These are phyloP conservation scores for Rhizoclosmatium globosum DNA, from an alignment of 192 early-diverging fungal genomes.

Conservation along the genomic window DNA sequence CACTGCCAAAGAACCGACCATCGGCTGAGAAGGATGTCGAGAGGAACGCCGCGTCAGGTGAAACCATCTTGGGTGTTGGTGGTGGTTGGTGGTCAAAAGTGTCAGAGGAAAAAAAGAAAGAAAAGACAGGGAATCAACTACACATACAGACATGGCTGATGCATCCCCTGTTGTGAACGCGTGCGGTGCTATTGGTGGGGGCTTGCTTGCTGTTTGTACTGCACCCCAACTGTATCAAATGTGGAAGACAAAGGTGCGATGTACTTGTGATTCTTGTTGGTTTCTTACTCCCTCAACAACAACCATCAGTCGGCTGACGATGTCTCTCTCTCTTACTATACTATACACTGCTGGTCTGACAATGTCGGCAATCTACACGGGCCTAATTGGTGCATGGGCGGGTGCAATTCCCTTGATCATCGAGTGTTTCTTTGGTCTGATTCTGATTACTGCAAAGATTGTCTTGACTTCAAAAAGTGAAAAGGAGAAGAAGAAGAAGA, in stretches of 20 bases:
- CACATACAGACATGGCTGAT: not conserved
- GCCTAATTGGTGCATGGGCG: slow-evolving; percentile 9
- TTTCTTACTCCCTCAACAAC: not conserved
- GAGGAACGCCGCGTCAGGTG: not conserved
- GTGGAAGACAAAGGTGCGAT: slow-evolving; percentile 1
- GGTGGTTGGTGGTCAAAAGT: not conserved
- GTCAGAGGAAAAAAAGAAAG: not conserved
- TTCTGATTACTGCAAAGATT: not conserved
- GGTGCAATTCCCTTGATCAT: slow-evolving; percentile 5
- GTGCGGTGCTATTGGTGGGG: slow-evolving; percentile 9
- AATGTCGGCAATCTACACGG: not conserved
- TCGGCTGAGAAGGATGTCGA: not conserved
- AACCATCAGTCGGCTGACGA: slow-evolving; percentile 3
- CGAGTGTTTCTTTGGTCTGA: not conserved
- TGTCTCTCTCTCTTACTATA: not conserved
- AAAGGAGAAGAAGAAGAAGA: not conserved
- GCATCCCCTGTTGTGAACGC: slow-evolving; percentile 1
- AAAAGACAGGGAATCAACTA: not conserved
- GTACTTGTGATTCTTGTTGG: not conserved
- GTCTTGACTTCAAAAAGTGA: not conserved
- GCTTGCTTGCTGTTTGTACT: slow-evolving; percentile 3
- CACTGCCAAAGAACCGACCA: not conserved
- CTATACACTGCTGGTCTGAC: slow-evolving; percentile 4
- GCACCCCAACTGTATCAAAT: slow-evolving; percentile 15
- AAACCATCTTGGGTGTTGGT: not conserved